Percentiles rank a stretch among this genome's conserved stretches.
phyloP scores from a whole-genome alignment of 768 basidiomycete species.

The Boletus rex-veris region DNA sequence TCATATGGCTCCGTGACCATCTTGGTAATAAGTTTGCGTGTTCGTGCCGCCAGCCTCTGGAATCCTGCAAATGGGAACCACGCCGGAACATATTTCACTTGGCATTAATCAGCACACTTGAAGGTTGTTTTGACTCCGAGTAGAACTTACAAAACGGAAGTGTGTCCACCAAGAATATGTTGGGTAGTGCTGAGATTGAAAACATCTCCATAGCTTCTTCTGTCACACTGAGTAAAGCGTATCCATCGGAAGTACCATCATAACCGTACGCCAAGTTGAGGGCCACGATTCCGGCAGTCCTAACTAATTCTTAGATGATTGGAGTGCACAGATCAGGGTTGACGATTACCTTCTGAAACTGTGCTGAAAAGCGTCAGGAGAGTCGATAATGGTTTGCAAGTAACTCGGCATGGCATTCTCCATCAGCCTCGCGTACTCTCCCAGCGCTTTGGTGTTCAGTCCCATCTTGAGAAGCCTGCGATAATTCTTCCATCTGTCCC shows the following conservation, averaged over 20 bases:
- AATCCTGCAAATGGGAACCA: neutral
- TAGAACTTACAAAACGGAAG: neutral
- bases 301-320: neutral
- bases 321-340: neutral
- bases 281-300: neutral
- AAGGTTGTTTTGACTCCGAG: too few relatives aligned
- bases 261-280: neutral
- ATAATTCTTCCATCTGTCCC: neutral
- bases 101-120: neutral
- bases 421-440: neutral
- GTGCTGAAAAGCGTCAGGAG: neutral
- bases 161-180: neutral
- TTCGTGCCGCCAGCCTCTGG: neutral
- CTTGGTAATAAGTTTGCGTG: neutral
- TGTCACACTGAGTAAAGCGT: neutral
- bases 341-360: neutral
- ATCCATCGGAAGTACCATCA: neutral
- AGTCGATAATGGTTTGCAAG: neutral
- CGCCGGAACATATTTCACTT: neutral
- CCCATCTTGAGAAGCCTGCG: neutral
- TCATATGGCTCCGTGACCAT: neutral
- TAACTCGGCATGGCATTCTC: neutral
- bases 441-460: neutral
- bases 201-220: neutral
- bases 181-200: neutral